A percentile compares a stretch with the other conserved stretches of the same genome.
Evolutionary conservation across 108 stramenopile genomes (phyloP).

Genomic region (Parmales sp.): DNA sequence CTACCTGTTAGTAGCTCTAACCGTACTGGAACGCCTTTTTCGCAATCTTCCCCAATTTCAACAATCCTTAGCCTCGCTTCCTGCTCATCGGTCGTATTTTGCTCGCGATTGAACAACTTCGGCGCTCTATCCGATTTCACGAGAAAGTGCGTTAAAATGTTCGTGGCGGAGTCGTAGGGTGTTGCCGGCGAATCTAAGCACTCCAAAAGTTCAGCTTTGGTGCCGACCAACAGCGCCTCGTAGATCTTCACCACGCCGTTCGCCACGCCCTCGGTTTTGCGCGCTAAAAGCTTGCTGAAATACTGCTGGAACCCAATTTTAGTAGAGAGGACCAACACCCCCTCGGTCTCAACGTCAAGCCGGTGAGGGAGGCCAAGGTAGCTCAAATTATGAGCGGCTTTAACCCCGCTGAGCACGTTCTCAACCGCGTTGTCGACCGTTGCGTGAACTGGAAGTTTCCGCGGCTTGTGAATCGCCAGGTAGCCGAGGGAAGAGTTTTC

Average conservation of each 20-base stretch:
- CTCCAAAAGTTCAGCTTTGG: background rate
- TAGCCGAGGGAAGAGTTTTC: slow-evolving; percentile 37
- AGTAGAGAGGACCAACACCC: slow-evolving; percentile 27
- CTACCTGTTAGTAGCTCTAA: slow-evolving; percentile 48
- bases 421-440: slow-evolving; percentile 72
- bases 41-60: slow-evolving; percentile 32
- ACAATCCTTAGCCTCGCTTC: slow-evolving; percentile 21
- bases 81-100: background rate
- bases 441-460: slow-evolving; percentile 60
- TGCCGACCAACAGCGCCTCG: slow-evolving; percentile 23
- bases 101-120: background rate
- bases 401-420: slow-evolving; percentile 44
- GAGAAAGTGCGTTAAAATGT: background rate
- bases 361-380: slow-evolving; percentile 28
- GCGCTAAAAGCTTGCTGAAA: slow-evolving; percentile 20
- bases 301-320: slow-evolving; percentile 33
- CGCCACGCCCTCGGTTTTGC: slow-evolving; percentile 17
- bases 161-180: no score
- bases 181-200: no score
- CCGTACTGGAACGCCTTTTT: no score
- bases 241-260: slow-evolving; percentile 17
- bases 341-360: slow-evolving; percentile 31
- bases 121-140: background rate
- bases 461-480: slow-evolving; percentile 63
- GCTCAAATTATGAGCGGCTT: background rate